Evolutionary conservation across 2,329 filamentous ascomycete species (phyloP).

Genomic region (Cercospora berteroae): DNA sequence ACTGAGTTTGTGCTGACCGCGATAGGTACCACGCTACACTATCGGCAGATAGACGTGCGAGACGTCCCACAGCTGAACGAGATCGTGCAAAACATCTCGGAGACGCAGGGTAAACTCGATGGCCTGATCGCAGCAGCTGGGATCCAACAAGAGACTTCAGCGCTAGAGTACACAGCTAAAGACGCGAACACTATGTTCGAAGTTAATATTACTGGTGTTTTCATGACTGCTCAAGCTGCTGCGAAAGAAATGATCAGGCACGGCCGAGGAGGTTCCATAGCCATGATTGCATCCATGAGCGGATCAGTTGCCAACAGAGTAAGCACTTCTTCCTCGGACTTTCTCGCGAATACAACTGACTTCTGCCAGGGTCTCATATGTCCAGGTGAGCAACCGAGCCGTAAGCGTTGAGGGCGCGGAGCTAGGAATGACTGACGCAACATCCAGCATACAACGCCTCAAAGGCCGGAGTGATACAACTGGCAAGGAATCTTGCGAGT

Average conservation of each 20-base stretch:
- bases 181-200: conserved; percentile 63
- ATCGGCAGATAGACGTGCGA: conserved; percentile 77
- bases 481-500: conserved; percentile 66
- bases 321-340: conserved; percentile 31
- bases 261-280: conserved; percentile 60
- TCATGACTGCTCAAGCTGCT: conserved; percentile 63
- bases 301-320: conserved; percentile 63
- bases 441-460: conserved; percentile 69
- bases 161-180: conserved; percentile 70
- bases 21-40: conserved; percentile 60
- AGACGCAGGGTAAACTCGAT: conserved; percentile 69
- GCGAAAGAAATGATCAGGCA: conserved; percentile 63
- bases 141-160: conserved; percentile 79
- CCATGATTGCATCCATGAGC: conserved; percentile 63
- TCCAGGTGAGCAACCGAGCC: conserved; percentile 1
- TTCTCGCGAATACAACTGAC: conserved; percentile 9
- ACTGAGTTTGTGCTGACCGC: neutral
- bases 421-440: neutral
- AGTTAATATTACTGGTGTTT: conserved; percentile 55
- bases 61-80: conserved; percentile 66
- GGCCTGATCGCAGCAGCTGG: conserved; percentile 73
- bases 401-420: neutral
- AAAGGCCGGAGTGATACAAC: conserved; percentile 71
- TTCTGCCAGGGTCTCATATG: conserved; percentile 58
- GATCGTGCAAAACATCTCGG: conserved; percentile 66